These are phyloP conservation scores for Corrigiola litoralis DNA, from an alignment of 179 eudicot genomes.

Conservation along the genomic window DNA sequence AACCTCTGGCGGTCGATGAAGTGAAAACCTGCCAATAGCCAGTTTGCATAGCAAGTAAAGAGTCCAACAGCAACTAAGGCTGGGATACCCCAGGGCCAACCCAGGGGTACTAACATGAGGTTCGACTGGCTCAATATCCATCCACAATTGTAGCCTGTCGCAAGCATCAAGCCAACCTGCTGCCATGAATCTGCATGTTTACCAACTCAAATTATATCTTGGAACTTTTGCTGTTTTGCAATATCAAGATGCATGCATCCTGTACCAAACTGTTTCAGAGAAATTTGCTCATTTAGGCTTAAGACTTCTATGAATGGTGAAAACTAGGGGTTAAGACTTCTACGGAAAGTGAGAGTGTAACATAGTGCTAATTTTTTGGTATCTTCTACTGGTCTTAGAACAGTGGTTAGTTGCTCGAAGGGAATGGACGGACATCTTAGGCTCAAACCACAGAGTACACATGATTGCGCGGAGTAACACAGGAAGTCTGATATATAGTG, in stretches of 20 bases:
- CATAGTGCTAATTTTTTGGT: too few species aligned
- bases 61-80: constrained; percentile 38
- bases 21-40: constrained; percentile 59
- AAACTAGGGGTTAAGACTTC: too few species aligned
- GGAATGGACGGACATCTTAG: too few species aligned
- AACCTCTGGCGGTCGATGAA: constrained; percentile 52
- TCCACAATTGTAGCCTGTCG: constrained; percentile 50
- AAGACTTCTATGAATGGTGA: too few species aligned
- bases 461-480: too few species aligned
- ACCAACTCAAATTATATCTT: background rate
- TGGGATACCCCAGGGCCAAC: constrained; percentile 57
- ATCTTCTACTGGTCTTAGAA: too few species aligned
- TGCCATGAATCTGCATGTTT: constrained; percentile 54
- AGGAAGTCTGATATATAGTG: too few species aligned
- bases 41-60: constrained; percentile 48
- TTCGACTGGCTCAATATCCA: constrained; percentile 57
- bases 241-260: background rate
- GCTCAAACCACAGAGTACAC: too few species aligned
- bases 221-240: too few species aligned
- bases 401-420: too few species aligned
- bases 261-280: background rate
- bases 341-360: too few species aligned
- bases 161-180: constrained; percentile 58
- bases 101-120: constrained; percentile 53
- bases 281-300: too few species aligned